Conservation (phyloP, 2,329 filamentous ascomycete genomes). For the Pseudonectria foliicola region DNA sequence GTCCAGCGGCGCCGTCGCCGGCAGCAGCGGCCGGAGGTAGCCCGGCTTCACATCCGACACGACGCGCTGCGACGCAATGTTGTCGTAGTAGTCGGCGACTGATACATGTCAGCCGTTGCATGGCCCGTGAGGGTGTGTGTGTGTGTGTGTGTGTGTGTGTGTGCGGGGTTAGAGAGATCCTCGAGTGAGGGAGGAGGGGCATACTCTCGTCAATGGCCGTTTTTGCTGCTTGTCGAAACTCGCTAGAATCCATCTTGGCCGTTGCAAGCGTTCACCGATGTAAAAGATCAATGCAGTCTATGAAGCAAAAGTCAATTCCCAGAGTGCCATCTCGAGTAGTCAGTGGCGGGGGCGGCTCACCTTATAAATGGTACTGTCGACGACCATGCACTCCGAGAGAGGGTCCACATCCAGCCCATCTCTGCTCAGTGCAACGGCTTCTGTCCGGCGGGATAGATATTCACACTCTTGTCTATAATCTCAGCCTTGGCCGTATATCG, state of each 20-base stretch:
- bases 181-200: conserved; percentile 23
- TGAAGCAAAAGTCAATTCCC: too few relatives aligned
- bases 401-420: too few relatives aligned
- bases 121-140: neutral
- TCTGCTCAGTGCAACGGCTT: too few relatives aligned
- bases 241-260: conserved; percentile 62
- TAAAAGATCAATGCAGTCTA: too few relatives aligned
- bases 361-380: too few relatives aligned
- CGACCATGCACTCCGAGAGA: too few relatives aligned
- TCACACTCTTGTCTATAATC: too few relatives aligned
- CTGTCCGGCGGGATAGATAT: too few relatives aligned
- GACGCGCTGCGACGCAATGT: conserved; percentile 61
- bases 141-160: conserved; percentile 1
- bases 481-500: too few relatives aligned
- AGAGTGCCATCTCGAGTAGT: too few relatives aligned
- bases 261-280: too few relatives aligned
- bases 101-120: conserved; percentile 5
- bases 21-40: conserved; percentile 76
- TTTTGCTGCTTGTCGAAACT: conserved; percentile 72
- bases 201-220: conserved; percentile 76
- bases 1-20: conserved; percentile 53
- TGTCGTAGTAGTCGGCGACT: conserved; percentile 83
- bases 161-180: conserved; percentile 1
- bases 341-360: too few relatives aligned
- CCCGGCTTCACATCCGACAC: conserved; percentile 75